Evolutionary conservation across 2,329 filamentous ascomycete species (phyloP).

Genomic region (Trichoderma sp.): DNA sequence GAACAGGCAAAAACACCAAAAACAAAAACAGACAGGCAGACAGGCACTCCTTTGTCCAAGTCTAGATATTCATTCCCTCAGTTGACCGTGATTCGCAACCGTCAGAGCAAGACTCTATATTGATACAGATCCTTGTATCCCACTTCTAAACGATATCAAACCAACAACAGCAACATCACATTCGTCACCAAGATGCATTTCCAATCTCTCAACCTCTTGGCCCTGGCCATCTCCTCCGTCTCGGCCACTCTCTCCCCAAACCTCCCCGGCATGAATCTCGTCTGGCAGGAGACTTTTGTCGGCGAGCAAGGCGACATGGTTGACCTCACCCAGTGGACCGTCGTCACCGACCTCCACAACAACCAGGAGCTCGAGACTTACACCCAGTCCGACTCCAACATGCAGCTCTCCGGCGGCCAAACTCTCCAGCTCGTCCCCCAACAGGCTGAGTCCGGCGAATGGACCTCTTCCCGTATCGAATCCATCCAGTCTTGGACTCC

Average conservation of each 20-base stretch:
- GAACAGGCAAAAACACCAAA: neutral
- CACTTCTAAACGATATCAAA: neutral
- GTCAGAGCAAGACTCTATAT: neutral
- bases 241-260: conserved; percentile 38
- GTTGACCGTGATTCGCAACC: neutral
- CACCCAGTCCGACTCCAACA: conserved; percentile 42
- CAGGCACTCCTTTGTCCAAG: neutral
- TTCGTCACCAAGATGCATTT: conserved; percentile 27
- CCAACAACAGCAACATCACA: too few relatives aligned
- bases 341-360: conserved; percentile 42
- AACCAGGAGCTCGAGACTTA: conserved; percentile 52
- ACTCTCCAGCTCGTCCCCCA: conserved; percentile 52
- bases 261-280: conserved; percentile 40
- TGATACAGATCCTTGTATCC: neutral
- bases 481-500: conserved; percentile 46
- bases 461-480: conserved; percentile 52
- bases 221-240: conserved; percentile 27
- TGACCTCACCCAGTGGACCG: conserved; percentile 44
- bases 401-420: conserved; percentile 50
- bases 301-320: conserved; percentile 39
- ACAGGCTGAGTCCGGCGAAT: conserved; percentile 36
- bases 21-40: neutral
- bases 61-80: neutral
- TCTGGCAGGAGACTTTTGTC: conserved; percentile 47
- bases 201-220: conserved; percentile 23